Conservation (phyloP, 192 early-diverging fungal species). For the Pilobolus umbonatus region DNA sequence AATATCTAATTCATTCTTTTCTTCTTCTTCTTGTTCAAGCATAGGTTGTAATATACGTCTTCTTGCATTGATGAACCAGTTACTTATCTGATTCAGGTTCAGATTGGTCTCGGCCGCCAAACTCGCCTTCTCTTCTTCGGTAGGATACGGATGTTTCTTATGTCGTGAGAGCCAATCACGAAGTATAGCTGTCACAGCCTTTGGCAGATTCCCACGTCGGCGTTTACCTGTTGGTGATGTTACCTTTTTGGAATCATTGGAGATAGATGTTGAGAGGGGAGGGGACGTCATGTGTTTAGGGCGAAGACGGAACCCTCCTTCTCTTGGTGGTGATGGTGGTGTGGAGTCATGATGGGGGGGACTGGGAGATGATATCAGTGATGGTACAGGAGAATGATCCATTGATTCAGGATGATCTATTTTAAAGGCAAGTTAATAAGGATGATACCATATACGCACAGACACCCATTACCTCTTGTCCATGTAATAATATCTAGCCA, state of each 20-base stretch:
- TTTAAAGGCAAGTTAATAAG: neutral
- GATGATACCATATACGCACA: neutral
- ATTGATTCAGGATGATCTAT: conserved; percentile 5
- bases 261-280: neutral
- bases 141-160: conserved; percentile 55
- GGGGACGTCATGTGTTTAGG: conserved; percentile 2
- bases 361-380: conserved; percentile 20
- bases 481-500: conserved; percentile 28
- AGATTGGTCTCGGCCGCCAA: conserved; percentile 43
- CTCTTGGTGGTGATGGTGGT: conserved; percentile 8
- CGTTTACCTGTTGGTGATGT: conserved; percentile 23
- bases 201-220: conserved; percentile 44
- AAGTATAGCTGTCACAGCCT: conserved; percentile 41
- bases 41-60: conserved; percentile 51
- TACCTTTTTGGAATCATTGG: conserved; percentile 10
- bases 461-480: conserved; percentile 17
- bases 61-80: conserved; percentile 63
- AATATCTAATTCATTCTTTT: conserved; percentile 19
- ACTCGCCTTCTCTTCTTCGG: conserved; percentile 47
- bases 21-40: conserved; percentile 36
- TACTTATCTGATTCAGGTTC: conserved; percentile 54
- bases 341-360: conserved; percentile 3
- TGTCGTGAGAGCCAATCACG: conserved; percentile 48
- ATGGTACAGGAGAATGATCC: conserved; percentile 23
- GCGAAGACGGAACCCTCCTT: neutral